phyloP scores from a whole-genome alignment of 768 basidiomycete genomes.

The Boletus sp. region DNA sequence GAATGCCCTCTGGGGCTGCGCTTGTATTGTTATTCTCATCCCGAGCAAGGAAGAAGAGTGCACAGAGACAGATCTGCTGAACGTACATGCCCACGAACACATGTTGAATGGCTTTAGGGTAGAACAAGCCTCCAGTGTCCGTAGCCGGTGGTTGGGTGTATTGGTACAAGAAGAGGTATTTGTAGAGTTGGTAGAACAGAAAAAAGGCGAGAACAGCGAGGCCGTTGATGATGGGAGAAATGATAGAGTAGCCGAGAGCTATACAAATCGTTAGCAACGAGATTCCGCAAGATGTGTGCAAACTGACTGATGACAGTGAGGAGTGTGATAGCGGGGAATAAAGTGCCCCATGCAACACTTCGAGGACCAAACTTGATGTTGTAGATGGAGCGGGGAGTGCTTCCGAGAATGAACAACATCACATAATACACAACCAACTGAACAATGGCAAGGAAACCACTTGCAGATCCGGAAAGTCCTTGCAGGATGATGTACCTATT shows the following conservation, averaged over 20 bases:
- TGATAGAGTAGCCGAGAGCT: conserved; percentile 81
- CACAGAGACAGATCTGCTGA: conserved; percentile 78
- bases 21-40: conserved; percentile 49
- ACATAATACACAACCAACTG: conserved; percentile 83
- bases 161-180: conserved; percentile 82
- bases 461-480: conserved; percentile 74
- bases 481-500: conserved; percentile 72
- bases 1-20: conserved; percentile 68
- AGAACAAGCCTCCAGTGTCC: conserved; percentile 93
- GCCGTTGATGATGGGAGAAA: conserved; percentile 92
- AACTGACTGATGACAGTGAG: conserved; percentile 76
- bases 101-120: conserved; percentile 91
- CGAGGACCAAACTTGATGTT: conserved; percentile 74
- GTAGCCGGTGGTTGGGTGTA: conserved; percentile 62
- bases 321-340: conserved; percentile 69
- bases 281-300: background rate
- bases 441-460: conserved; percentile 77
- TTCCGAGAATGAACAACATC: conserved; percentile 82
- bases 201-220: conserved; percentile 81
- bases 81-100: conserved; percentile 93
- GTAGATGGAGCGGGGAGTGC: conserved; percentile 83
- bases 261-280: background rate
- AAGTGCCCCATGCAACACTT: conserved; percentile 71
- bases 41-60: conserved; percentile 85
- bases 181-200: conserved; percentile 78